Conservation (phyloP, 352 stramenopile species). For the Globisporangium abappressorium region DNA sequence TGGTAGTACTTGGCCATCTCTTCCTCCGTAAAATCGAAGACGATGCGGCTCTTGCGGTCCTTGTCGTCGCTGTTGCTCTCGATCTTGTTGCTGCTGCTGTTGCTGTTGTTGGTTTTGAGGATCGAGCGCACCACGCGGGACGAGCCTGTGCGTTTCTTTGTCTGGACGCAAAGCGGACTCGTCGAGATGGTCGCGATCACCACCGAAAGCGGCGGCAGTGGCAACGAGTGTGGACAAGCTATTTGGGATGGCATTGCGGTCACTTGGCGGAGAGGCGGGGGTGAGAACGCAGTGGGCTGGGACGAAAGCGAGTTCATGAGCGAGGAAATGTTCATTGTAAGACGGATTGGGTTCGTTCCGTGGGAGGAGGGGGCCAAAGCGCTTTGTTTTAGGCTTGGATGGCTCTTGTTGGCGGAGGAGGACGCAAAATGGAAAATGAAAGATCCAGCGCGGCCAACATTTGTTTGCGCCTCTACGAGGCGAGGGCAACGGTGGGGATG, state of each 20-base stretch:
- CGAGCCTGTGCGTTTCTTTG: neutral
- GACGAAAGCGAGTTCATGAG: constrained; percentile 6
- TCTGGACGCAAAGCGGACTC: constrained; percentile 2
- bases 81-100: neutral
- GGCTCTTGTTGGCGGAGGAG: neutral
- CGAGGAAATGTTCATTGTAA: constrained; percentile 13
- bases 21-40: constrained; percentile 53
- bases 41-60: constrained; percentile 42
- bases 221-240: neutral
- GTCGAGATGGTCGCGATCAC: neutral
- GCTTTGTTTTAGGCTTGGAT: neutral
- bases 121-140: constrained; percentile 12
- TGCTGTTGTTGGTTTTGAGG: neutral
- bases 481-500: neutral
- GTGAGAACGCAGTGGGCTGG: neutral
- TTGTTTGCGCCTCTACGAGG: neutral
- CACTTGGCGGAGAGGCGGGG: neutral
- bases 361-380: neutral
- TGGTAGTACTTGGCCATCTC: constrained; percentile 56
- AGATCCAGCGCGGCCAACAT: neutral
- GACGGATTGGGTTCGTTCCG: neutral
- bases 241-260: neutral
- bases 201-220: constrained; percentile 10
- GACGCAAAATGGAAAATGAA: constrained; percentile 7
- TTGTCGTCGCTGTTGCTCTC: constrained; percentile 25